Evolutionary conservation across 495 filamentous ascomycete genomes (phyloP).

Genomic region (Symbiotaphrina buchneri): DNA sequence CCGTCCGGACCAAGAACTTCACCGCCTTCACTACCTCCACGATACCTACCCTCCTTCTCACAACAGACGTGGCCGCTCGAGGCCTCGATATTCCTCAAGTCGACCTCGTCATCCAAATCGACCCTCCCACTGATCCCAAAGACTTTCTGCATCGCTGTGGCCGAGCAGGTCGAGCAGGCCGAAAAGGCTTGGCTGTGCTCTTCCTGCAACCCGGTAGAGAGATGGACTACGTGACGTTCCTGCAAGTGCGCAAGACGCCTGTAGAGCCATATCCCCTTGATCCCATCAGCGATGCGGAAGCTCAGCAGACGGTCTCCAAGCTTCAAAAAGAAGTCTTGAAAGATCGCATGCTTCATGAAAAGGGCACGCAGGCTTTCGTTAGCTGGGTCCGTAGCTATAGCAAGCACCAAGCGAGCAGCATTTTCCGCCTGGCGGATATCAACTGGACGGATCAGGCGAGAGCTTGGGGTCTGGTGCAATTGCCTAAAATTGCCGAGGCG

Average conservation of each 20-base stretch:
- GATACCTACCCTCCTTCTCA: constrained; percentile 58
- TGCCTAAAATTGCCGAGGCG: constrained; percentile 91
- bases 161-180: constrained; percentile 75
- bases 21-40: constrained; percentile 43
- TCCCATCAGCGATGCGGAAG: constrained; percentile 29
- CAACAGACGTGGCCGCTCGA: constrained; percentile 65
- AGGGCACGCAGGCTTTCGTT: constrained; percentile 76
- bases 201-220: constrained; percentile 67
- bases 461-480: constrained; percentile 61
- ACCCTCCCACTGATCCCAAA: constrained; percentile 81
- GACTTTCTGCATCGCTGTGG: constrained; percentile 90
- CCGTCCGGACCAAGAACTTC: constrained; percentile 63
- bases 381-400: constrained; percentile 79
- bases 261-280: constrained; percentile 36
- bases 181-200: constrained; percentile 62
- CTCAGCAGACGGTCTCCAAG: constrained; percentile 20
- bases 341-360: constrained; percentile 74
- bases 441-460: constrained; percentile 65
- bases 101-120: constrained; percentile 82
- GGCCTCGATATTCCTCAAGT: constrained; percentile 90
- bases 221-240: constrained; percentile 72
- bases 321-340: constrained; percentile 37
- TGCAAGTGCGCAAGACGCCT: constrained; percentile 77
- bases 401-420: constrained; percentile 76
- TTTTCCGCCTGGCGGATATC: constrained; percentile 65